Evolutionary conservation across 495 filamentous ascomycete genomes (phyloP), one percentile per base, ranked within the genome.

Genomic region (Neurospora sp.): DNA sequence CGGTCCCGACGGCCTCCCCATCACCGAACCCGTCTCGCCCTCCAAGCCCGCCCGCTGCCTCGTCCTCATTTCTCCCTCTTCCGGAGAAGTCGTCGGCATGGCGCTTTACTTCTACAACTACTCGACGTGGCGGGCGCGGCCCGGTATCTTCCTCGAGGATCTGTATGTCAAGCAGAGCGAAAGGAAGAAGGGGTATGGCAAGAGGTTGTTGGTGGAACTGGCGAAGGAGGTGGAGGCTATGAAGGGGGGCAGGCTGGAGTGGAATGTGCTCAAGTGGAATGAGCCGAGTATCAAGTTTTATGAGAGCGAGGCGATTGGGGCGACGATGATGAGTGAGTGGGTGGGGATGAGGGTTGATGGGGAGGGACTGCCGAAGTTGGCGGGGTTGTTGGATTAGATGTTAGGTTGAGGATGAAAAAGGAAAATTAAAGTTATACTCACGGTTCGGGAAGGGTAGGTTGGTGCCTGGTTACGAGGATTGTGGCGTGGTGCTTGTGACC

Each of bases 91-190:
- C 35, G 87, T 81, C 1, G 89, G 89, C 11, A 88, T 90, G 79
- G 89, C 89, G 5, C 72, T 90, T 71, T 90, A 89, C 75, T 89
- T 87, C 72, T 87, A 88, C 77, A 88, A 87, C 77, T 87, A 87
- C 79, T 84, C 89, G 73, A 98, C 96, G 6, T 98, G 96, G 96
- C 89, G 91, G 44, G 89, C 91, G 5, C 87, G 88, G 11, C 91
- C 96, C 2, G 96, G 96, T 1, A 94, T 99, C 76, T 97, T 96
- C 78, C 90, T 99, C 14, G 96, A 99, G 79, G 96, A 99, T 79
- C 84, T 99, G 11, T 98, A 92, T 77, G 93, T 99, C 39, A 84
- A 90, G 77, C 87, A 90, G 31, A 82, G 81, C 37, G 90, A 91
- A 66, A 83, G 96, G 6, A 90, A 90, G 27, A 85, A 88, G 39